Base-by-base conservation (phyloP, 495 filamentous ascomycete species). In the Aspergillus baeticus region DNA sequence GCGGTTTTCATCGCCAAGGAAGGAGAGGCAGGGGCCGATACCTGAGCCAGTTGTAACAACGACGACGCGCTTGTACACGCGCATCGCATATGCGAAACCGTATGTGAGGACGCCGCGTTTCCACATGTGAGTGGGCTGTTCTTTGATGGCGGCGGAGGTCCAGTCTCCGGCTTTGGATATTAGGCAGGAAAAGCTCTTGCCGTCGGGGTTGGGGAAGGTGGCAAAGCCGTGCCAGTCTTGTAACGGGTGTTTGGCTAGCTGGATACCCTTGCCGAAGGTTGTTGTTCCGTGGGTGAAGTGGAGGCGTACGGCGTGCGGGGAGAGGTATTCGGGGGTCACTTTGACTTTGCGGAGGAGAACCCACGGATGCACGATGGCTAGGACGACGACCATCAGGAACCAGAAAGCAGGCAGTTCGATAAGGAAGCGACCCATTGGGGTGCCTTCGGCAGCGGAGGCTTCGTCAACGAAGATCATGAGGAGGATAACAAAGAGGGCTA, bases 121-220 rank as follows among this genome's bases (percentile, higher is more conserved):
- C 71, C 70, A 77, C 15, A 78, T 58, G 45, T 71, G 63, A 2
- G 67, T 77, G 41, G 82, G 81, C 8, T 86, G 85, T 54, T 81
- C 72, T 50, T 73, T 64, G 70, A 92, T 91, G 22, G 79, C 77
- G 37, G 78, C 71, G 34, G 73, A 67, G 10, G 90, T 95, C 88
- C 89, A 95, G 77, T 93, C 89, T n/a, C 90, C 90, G 1, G 89
- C 90, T 63, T 88, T 86, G 56, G 87, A 90, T 42, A 93, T 74
- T 39, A 94, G 73, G 50, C 88, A 74, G 15, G 85, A 90, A 68
- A 88, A 91, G 45, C 61, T 64, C 51, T 77, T 57, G 51, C 64
- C 54, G 13, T 65, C 61, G 6, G 67, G 70, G 52, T 78, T 72
- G 5, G 73, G 83, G 62, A 94, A 89, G 20, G 86, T 87, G 17